Percentiles rank a stretch among this genome's conserved stretches.
Conservation (phyloP, 768 basidiomycete genomes). For the Lepiota brunneoincarnata region DNA sequence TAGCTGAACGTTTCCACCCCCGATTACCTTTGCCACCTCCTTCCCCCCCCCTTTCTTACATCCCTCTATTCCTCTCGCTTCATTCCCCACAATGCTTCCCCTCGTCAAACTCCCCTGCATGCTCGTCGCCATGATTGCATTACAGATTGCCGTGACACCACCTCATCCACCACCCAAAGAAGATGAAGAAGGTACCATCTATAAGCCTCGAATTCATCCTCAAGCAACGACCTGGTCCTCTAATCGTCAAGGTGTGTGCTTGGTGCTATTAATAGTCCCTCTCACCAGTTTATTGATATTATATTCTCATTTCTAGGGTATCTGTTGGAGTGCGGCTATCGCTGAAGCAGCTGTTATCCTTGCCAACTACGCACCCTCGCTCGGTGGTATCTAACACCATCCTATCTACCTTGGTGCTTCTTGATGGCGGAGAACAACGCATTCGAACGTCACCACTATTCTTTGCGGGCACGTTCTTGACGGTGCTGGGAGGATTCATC, state of each 20-base stretch:
- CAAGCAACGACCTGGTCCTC: conserved; percentile 29
- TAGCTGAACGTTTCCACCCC: too few relatives aligned
- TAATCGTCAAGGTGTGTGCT: conserved; percentile 33
- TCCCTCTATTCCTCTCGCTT: too few relatives aligned
- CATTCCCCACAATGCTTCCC: conserved; percentile 17
- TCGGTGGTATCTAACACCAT: conserved; percentile 20
- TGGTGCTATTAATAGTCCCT: not conserved
- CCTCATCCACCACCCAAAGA: conserved; percentile 37
- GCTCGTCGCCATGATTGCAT: conserved; percentile 37
- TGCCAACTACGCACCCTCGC: conserved; percentile 24
- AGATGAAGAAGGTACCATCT: conserved; percentile 30
- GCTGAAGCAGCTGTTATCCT: conserved; percentile 36
- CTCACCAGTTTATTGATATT: not conserved
- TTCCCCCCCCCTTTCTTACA: too few relatives aligned
- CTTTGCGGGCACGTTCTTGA: conserved; percentile 36
- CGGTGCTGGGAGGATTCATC: conserved; percentile 37
- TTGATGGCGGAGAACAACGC: conserved; percentile 18
- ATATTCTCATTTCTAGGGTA: conserved; percentile 21
- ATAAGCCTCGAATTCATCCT: conserved; percentile 36
- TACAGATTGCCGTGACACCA: conserved; percentile 45
- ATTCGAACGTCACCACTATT: conserved; percentile 29
- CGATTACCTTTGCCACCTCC: too few relatives aligned
- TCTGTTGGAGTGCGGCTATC: conserved; percentile 35
- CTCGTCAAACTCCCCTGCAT: conserved; percentile 42
- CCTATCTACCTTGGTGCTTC: conserved; percentile 24